Percentiles rank a stretch among this genome's conserved stretches.
These are phyloP conservation scores for Trametes punicea DNA, from an alignment of 768 basidiomycete species.

Conservation along the genomic window DNA sequence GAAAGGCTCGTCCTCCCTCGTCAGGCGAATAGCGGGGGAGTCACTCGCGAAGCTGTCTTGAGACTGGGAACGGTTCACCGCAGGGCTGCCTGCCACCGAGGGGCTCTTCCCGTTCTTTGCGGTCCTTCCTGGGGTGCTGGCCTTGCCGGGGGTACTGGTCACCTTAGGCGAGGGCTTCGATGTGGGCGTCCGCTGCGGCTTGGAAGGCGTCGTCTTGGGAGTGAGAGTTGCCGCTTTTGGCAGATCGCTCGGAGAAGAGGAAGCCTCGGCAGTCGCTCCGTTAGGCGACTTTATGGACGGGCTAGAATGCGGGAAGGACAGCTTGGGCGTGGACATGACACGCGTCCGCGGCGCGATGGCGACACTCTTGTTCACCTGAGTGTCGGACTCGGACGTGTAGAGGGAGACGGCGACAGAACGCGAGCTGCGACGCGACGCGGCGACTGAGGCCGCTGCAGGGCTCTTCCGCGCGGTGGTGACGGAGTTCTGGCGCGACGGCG, in stretches of 20 bases:
- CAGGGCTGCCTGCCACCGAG: conserved; percentile 4
- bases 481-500: conserved; percentile 25
- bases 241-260: conserved; percentile 7
- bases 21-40: conserved; percentile 31
- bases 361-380: conserved; percentile 15
- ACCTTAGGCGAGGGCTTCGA: conserved; percentile 19
- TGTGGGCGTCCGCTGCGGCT: conserved; percentile 21
- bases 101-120: conserved; percentile 24
- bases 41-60: conserved; percentile 20
- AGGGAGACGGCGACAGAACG: conserved; percentile 24
- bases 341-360: conserved; percentile 22
- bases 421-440: conserved; percentile 21
- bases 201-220: conserved; percentile 21
- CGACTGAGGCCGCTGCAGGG: conserved; percentile 20
- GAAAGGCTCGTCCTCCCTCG: conserved; percentile 27
- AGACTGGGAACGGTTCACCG: conserved; percentile 13
- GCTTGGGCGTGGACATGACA: conserved; percentile 23
- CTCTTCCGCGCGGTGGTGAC: conserved; percentile 11
- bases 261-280: neutral
- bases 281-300: conserved; percentile 8
- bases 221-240: conserved; percentile 8
- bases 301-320: conserved; percentile 13
- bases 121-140: conserved; percentile 9
- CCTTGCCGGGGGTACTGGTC: conserved; percentile 21
- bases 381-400: conserved; percentile 23